Percentiles rank a stretch among this genome's conserved stretches.
phyloP scores from a whole-genome alignment of 75 land plant species.

The Cupressus sempervirens region DNA sequence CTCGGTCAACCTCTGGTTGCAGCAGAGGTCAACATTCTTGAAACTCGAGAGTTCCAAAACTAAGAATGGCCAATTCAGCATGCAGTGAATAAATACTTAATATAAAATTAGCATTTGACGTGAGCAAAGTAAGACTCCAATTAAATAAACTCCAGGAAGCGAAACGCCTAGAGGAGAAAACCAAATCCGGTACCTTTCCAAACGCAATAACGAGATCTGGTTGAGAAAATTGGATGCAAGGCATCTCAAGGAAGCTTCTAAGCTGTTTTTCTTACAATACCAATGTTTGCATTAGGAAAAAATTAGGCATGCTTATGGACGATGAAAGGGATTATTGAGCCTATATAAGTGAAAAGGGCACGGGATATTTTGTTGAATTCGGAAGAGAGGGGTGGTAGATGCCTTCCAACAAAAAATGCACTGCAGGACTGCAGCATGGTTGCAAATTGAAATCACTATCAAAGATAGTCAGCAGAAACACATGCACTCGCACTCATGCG shows the following conservation, averaged over 20 bases:
- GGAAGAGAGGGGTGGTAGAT: neutral
- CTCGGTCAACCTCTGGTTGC: too few species aligned
- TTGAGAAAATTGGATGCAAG: neutral
- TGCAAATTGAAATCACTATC: neutral
- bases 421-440: neutral
- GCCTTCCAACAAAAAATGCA: neutral
- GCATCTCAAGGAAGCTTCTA: neutral
- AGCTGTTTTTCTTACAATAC: neutral
- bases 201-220: neutral
- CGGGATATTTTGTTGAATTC: neutral
- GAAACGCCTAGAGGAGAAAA: neutral
- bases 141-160: too few species aligned
- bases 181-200: neutral
- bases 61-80: too few species aligned
- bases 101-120: too few species aligned
- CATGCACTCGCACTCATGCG: too few species aligned
- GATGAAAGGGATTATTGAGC: neutral
- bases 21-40: too few species aligned
- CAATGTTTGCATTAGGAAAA: neutral
- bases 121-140: too few species aligned
- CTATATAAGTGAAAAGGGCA: neutral
- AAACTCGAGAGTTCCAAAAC: too few species aligned
- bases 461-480: neutral
- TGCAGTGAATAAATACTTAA: too few species aligned
- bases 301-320: neutral